Evolutionary conservation across 192 early-diverging fungal species (phyloP).

Genomic region (Linnemannia elongata): DNA sequence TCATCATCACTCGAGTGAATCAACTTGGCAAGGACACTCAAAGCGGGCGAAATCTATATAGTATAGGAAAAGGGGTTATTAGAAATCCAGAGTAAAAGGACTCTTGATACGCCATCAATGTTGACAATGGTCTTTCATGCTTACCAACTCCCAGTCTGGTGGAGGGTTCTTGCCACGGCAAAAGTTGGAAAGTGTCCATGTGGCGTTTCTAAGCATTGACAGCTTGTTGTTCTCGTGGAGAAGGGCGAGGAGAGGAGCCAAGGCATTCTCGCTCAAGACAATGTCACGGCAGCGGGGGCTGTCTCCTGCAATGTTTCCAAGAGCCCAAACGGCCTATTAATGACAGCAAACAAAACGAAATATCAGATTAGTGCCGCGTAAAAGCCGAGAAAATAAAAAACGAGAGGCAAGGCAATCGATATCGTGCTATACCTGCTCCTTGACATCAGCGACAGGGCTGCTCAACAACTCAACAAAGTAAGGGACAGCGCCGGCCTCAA

Average conservation of each 20-base stretch:
- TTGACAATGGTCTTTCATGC: slow-evolving; percentile 13
- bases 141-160: slow-evolving; percentile 87
- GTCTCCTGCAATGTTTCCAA: slow-evolving; percentile 99
- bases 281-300: slow-evolving; percentile 90
- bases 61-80: not conserved
- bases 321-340: slow-evolving; percentile 93
- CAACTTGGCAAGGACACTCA: slow-evolving; percentile 92
- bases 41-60: slow-evolving; percentile 85
- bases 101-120: not conserved
- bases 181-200: slow-evolving; percentile 99
- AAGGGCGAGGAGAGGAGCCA: slow-evolving; percentile 89
- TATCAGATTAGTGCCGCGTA: not conserved
- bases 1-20: slow-evolving; percentile 95
- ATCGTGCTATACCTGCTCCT: slow-evolving; percentile 82
- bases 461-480: slow-evolving; percentile 91
- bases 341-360: not conserved
- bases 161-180: slow-evolving; percentile 98
- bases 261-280: slow-evolving; percentile 85
- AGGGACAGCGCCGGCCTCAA: slow-evolving; percentile 93
- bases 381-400: not conserved
- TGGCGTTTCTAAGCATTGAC: slow-evolving; percentile 98
- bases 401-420: not conserved
- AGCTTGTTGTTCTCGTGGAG: slow-evolving; percentile 93
- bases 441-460: slow-evolving; percentile 88
- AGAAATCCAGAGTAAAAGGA: not conserved